Evolutionary conservation across 352 stramenopile genomes (phyloP), one percentile per base, ranked within the genome.

Genomic region (Thalassiosira allenii): DNA sequence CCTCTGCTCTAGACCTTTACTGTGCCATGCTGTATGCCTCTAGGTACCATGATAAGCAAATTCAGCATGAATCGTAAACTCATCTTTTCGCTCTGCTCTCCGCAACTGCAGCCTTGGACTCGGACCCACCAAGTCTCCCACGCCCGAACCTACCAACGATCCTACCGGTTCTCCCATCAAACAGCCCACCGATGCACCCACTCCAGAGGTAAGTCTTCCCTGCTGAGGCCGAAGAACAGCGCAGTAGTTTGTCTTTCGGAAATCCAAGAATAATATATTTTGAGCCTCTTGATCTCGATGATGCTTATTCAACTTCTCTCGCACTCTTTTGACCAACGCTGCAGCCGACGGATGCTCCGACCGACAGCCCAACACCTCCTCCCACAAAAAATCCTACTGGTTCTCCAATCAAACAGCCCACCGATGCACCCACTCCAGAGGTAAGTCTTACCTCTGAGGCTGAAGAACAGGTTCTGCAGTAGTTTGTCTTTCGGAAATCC

Each of bases 201-300:
- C 11, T 33, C 4, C n/a, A n/a, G n/a, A 61, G 52, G 52, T 61
- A 61, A 33, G 52, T 33, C 32, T 61, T n/a, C n/a, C n/a, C n/a
- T n/a, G n/a, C n/a, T n/a, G n/a, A n/a, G n/a, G n/a, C n/a, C n/a
- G n/a, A n/a, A 44, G 37, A 44, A 14, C 12, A 27, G 20, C 52
- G 27, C 23, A 34, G 20, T n/a, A 33, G 52, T 25, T 12, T 5
- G 32, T 20, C 32, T 14, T 27, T 34, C 52, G 8, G n/a, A 20
- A 4, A 27, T 20, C 20, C 20, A 32, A 17, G 20, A 2, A 34
- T 61, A 61, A 11, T n/a, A 20, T 14, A 27, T 61, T 27, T 12
- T 61, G 20, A 27, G 4, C 33, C 14, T 34, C 23, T 33, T 2
- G 5, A 12, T 12, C 27, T 61, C 8, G n/a, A 2, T 4, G 4